Evolutionary conservation across 2,329 filamentous ascomycete genomes (phyloP).

Genomic region (Acrodontium crateriforme): DNA sequence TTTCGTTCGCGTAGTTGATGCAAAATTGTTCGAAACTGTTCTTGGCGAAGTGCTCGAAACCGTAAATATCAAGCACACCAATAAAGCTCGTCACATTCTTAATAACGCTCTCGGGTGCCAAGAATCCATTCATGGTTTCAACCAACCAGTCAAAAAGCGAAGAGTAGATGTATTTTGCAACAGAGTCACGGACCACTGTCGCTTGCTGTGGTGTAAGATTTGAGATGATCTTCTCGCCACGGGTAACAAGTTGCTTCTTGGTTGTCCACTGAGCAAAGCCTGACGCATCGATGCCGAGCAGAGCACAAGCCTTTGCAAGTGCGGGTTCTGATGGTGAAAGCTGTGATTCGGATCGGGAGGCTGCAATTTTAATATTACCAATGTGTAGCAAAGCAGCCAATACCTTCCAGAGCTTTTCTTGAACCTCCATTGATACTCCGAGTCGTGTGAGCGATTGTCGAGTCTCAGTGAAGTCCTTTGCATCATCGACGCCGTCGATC

Average conservation of each 20-base stretch:
- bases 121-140: conserved; percentile 83
- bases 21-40: conserved; percentile 99
- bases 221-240: conserved; percentile 94
- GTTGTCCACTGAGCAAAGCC: conserved; percentile 97
- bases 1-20: conserved; percentile 99
- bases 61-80: conserved; percentile 97
- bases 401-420: conserved; percentile 76
- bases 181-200: conserved; percentile 86
- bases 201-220: conserved; percentile 91
- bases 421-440: conserved; percentile 60
- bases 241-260: conserved; percentile 94
- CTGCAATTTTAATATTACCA: conserved; percentile 91
- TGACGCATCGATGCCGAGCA: conserved; percentile 72
- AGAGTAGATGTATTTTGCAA: conserved; percentile 97
- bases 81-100: conserved; percentile 80
- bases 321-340: conserved; percentile 70
- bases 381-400: conserved; percentile 85
- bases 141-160: conserved; percentile 98
- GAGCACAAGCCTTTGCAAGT: conserved; percentile 63
- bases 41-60: conserved; percentile 98
- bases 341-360: conserved; percentile 75
- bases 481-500: conserved; percentile 92
- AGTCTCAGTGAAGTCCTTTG: conserved; percentile 81
- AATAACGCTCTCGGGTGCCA: conserved; percentile 80
- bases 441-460: conserved; percentile 77